Base-by-base conservation (phyloP, 2,329 filamentous ascomycete genomes). In the Pezicula carpinea region DNA sequence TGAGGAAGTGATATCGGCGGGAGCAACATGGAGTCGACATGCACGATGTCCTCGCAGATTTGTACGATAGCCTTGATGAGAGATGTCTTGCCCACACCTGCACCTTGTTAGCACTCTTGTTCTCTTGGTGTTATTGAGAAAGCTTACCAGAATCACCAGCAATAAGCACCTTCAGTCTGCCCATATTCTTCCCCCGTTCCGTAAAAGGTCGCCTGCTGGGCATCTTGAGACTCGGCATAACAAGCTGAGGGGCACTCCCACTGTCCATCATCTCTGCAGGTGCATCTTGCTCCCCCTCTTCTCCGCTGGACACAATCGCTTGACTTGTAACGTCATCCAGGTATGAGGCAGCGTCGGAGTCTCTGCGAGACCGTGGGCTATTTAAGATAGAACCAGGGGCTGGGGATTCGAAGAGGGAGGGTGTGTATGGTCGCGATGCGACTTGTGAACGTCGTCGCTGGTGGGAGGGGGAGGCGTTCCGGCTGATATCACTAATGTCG, bases 161-260 rank as follows among this genome's bases (percentile, higher is more conserved):
- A 46, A 97, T 74, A 53, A 97, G 73, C n/a, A 97, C 73, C 69
- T 95, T 97, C 46, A 97, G 73, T 58, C 89, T 84, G 1, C 92
- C 92, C 64, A 97, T 79, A 29, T 77, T 77, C 69, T 86, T 92
- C 14, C 93, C 93, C 39, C 79, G 79, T n/a, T 87, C 82, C 0
- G 93, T 96, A 65, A 97, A 97, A 0, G 91, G 91, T 43, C 90
- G 79, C 42, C 93, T 82, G 51, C 82, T 87, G 3, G 93, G 92
- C 80, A 99, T 93, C 52, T 81, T 83, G 59, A 99, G 85, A 61
- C 90, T 96, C 5, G 93, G 93, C 93, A 99, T 99, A 50, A 99
- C 88, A n/a, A 99, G 77, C 66, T 97, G 91, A 19, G 86, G 85
- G 34, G 73, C 75, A 51, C 65, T 72, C 40, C 69, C 68, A 71